Evolutionary conservation across 805 yeast genomes (phyloP), one percentile per base, ranked within the genome.

Genomic region (Tetrapisispora pingtungensis): DNA sequence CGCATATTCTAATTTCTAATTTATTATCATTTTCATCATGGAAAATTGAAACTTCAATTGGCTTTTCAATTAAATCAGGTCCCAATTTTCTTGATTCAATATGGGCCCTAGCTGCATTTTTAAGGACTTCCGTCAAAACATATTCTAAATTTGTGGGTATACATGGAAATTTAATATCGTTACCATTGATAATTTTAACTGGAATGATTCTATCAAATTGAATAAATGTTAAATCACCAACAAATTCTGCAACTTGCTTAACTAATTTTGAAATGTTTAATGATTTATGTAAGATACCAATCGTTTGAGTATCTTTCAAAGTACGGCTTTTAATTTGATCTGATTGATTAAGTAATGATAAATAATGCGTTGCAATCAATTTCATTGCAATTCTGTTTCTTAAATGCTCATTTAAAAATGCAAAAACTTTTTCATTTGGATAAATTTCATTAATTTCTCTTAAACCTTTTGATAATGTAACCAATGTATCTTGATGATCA

Each of bases 121-220:
- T 90, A 53, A 90, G 71, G 18, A 90, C 66, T 65, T 90, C 98
- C 19, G 85, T 85, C 45, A 88, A 69, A 40, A 90, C 78, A 58
- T 93, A 90, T 59, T 90, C 96, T 42, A 93, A 63, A 59, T 89
- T 96, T 37, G 81, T 80, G 18, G 93, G 86, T 36, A 90, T 82
- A 61, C 87, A 90, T 0, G 96, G 90, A 58, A 89, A 78, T 20
- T 67, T 65, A 14, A 84, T 68, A 20, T 77, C 74, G 30, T 66
- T 67, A n/a, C 79, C 77, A 44, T 65, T 65, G 38, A 81, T 80
- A 24, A 88, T 72, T 20, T 65, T 57, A 18, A 87, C 60, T 2
- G 75, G 45, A 2, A 89, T 83, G 12, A 75, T 68, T 53, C 79
- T 81, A 55, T 90, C 96, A 55, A 86, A 90, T 62, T 88, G 87